These are phyloP conservation scores for Coemansia sp. DNA, from an alignment of 192 early-diverging fungal species.

Conservation along the genomic window DNA sequence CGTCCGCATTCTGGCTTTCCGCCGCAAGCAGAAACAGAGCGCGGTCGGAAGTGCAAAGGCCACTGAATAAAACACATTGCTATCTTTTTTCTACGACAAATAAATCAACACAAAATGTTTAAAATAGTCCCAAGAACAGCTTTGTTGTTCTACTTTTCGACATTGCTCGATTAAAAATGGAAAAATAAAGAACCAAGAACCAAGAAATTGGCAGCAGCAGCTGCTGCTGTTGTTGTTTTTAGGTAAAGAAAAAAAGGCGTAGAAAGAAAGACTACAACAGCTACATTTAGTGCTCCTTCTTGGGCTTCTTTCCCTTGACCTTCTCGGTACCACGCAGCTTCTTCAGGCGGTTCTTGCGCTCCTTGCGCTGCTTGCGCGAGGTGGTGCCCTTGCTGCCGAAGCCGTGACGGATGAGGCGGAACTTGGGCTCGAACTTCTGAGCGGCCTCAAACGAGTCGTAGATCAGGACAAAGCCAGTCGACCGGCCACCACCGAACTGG, in stretches of 20 bases:
- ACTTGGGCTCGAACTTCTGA: conserved; percentile 99
- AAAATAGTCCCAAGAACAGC: conserved; percentile 1
- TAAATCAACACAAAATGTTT: not conserved
- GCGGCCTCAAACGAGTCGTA: conserved; percentile 91
- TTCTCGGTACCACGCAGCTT: conserved; percentile 98
- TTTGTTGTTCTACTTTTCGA: not conserved
- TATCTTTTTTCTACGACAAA: not conserved
- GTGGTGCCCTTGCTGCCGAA: conserved; percentile 65
- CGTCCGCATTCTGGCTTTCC: conserved; percentile 34
- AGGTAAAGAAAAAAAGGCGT: not conserved
- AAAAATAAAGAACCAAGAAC: not conserved
- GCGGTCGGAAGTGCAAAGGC: conserved; percentile 4
- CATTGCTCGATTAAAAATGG: not conserved
- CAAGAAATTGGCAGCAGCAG: not conserved
- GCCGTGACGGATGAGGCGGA: conserved; percentile 83
- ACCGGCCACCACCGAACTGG: conserved; percentile 94
- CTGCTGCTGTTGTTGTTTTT: conserved; percentile 3
- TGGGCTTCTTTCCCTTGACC: conserved; percentile 64
- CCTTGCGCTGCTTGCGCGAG: conserved; percentile 98
- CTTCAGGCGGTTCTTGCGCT: conserved; percentile 98
- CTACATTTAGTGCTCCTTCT: conserved; percentile 29
- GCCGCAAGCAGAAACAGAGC: conserved; percentile 15
- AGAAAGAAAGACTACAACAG: conserved; percentile 12
- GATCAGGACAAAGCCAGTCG: conserved; percentile 93
- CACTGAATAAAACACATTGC: not conserved